phyloP scores from a whole-genome alignment of 177 flowering plant genomes.

The Vitis hybrid region DNA sequence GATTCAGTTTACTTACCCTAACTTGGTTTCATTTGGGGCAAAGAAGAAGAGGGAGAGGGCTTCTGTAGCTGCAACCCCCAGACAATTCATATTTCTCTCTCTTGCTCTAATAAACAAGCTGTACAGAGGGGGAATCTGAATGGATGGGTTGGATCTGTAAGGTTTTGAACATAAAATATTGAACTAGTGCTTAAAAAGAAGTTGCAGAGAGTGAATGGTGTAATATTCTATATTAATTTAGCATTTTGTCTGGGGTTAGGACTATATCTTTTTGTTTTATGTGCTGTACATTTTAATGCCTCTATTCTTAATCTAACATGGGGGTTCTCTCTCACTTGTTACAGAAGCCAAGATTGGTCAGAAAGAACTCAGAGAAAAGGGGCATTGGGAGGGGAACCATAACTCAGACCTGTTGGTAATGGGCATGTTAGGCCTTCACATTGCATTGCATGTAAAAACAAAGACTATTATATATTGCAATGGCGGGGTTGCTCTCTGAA shows the following conservation, averaged over 20 bases:
- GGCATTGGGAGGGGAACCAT: constrained; percentile 43
- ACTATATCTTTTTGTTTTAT: constrained; percentile 48
- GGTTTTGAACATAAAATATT: constrained; percentile 35
- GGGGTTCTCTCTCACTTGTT: constrained; percentile 7
- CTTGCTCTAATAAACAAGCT: constrained; percentile 7
- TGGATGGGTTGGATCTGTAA: constrained; percentile 54
- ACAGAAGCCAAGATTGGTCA: constrained; percentile 51
- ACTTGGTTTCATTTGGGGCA: not conserved
- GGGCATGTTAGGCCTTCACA: not conserved
- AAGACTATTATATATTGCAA: not conserved
- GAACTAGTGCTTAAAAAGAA: constrained; percentile 31
- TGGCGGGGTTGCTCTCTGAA: constrained; percentile 19
- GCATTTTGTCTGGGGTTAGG: constrained; percentile 23
- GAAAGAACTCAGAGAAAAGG: constrained; percentile 25
- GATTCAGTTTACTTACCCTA: not conserved
- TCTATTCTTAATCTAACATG: not conserved
- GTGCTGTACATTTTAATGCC: constrained; percentile 21
- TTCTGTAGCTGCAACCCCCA: not conserved
- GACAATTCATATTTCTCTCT: constrained; percentile 13
- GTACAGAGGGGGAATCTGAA: constrained; percentile 31
- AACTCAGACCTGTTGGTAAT: constrained; percentile 25
- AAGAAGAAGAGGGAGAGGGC: constrained; percentile 7
- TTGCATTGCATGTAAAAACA: constrained; percentile 1
- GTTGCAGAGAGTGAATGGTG: constrained; percentile 24
- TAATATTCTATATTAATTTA: constrained; percentile 9